Evolutionary conservation across 495 filamentous ascomycete species (phyloP), one percentile per base, ranked within the genome.

Genomic region (Hypoxylon subgilvum): DNA sequence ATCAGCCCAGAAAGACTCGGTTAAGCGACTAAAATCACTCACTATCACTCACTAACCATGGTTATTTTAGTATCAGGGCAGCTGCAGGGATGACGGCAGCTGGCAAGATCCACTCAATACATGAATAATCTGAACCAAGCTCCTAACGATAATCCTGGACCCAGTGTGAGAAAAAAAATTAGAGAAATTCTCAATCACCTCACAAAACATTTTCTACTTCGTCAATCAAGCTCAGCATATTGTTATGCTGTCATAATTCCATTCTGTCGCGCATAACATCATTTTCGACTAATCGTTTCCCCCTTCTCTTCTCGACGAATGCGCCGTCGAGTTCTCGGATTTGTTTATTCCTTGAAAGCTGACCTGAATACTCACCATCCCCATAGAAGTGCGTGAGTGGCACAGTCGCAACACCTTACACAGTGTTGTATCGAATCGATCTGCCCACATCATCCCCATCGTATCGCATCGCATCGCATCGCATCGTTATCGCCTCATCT

Each of bases 81-180:
- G 2, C 18, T 34, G 17, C 28, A 22, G 18, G 14, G 18, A 30
- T 5, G 5, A 5, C 27, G 10, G 27, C 10, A 30, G n/a, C n/a
- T n/a, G n/a, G n/a, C n/a, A n/a, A n/a, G n/a, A n/a, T n/a, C n/a
- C n/a, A n/a, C n/a, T n/a, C n/a, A n/a, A n/a, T n/a, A n/a, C n/a
- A n/a, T n/a, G n/a, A n/a, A n/a, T n/a, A n/a, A n/a, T n/a, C n/a
- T n/a, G n/a, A n/a, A n/a, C n/a, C 19, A 51, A 58, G 4, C 22
- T 34, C 21, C 21, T 41, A 56, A 57, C 56, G 48, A 63, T 57
- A 56, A 63, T 42, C 32, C 28, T 42, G 31, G 41, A 43, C 52
- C 52, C 44, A 49, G 47, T 27, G 28, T 43, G 30, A 36, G 23
- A 39, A 46, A 51, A 35, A 47, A 52, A 47, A 35, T 13, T 12